phyloP scores from a whole-genome alignment of 2,329 filamentous ascomycete genomes.

The Calonectria ilicicola region DNA sequence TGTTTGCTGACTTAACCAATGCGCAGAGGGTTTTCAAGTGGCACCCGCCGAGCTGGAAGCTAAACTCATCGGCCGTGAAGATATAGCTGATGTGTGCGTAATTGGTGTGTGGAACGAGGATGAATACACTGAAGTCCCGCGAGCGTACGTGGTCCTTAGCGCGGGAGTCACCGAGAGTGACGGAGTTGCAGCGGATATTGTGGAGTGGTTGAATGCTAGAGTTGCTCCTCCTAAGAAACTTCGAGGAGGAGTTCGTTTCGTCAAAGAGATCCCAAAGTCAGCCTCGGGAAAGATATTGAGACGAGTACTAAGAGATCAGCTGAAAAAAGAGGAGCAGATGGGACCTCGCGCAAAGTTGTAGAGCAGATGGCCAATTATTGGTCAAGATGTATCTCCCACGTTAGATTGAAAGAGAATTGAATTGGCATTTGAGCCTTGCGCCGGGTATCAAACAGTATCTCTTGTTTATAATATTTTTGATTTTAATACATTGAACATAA shows the following conservation, averaged over 20 bases:
- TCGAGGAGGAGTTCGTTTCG: conserved; percentile 77
- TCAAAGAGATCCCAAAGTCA: conserved; percentile 78
- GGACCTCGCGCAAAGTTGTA: conserved; percentile 52
- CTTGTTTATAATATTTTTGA: too few relatives aligned
- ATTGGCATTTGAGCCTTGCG: neutral
- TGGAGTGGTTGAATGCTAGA: conserved; percentile 60
- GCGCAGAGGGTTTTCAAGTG: conserved; percentile 73
- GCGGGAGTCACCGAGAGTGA: conserved; percentile 51
- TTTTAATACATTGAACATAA: too few relatives aligned
- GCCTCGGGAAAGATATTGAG: conserved; percentile 64
- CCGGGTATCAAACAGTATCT: neutral
- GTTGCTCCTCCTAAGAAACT: conserved; percentile 77
- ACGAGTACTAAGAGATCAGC: conserved; percentile 61
- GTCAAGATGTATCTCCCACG: neutral
- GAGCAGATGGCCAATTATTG: neutral
- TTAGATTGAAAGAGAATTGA: neutral
- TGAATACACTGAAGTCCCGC: conserved; percentile 75
- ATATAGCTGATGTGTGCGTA: conserved; percentile 71
- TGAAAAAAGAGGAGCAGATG: conserved; percentile 49
- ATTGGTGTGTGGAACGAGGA: conserved; percentile 69
- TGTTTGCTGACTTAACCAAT: conserved; percentile 20
- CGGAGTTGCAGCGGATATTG: conserved; percentile 49
- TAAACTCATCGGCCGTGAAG: conserved; percentile 56
- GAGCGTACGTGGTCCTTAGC: conserved; percentile 56
- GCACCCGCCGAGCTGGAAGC: conserved; percentile 75